Evolutionary conservation across 148 eudicot genomes (phyloP).

Genomic region (Gaultheria prostrata): DNA sequence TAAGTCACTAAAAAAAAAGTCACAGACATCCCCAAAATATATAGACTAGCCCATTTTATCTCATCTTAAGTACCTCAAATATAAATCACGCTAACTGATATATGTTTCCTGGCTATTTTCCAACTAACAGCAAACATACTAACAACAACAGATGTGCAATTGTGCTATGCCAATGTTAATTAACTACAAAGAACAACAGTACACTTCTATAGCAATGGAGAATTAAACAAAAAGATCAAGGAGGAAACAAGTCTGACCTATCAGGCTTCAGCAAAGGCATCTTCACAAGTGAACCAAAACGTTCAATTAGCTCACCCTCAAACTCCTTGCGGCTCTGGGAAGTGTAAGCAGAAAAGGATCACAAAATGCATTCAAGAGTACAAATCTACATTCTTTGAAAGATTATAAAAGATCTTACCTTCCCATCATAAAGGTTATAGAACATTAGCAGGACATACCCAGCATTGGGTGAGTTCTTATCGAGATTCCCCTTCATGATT

Average conservation of each 20-base stretch:
- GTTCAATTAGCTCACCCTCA: conserved; percentile 85
- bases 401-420: conserved; percentile 41
- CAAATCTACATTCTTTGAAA: background rate
- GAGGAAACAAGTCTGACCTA: conserved; percentile 41
- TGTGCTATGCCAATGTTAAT: background rate
- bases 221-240: background rate
- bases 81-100: background rate
- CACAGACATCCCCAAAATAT: background rate
- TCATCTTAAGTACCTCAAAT: background rate
- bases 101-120: background rate
- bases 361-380: background rate
- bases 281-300: conserved; percentile 89
- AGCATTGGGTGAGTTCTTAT: conserved; percentile 75
- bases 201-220: background rate
- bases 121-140: background rate
- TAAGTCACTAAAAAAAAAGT: background rate
- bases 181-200: background rate
- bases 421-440: conserved; percentile 87
- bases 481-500: conserved; percentile 79
- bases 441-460: conserved; percentile 92
- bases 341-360: conserved; percentile 2
- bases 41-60: background rate
- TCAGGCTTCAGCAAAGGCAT: conserved; percentile 80
- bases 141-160: conserved; percentile 2
- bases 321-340: conserved; percentile 75